Conservation (phyloP, 306 rosid genomes). For the Gleditsia sinensis region DNA sequence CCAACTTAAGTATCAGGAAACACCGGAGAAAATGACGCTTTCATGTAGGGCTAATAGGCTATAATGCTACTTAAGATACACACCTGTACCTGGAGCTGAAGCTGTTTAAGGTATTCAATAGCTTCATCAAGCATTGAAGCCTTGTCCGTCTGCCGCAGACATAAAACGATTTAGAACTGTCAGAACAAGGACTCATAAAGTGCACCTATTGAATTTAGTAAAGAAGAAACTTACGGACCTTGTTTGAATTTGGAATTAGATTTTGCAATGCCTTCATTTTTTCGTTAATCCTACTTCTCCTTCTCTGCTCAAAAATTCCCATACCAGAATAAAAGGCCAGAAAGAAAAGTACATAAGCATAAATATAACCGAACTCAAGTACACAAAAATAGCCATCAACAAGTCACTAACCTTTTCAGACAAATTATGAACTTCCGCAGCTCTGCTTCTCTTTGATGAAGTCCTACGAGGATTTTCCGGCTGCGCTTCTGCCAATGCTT, state of each 20-base stretch:
- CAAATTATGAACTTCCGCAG: constrained; percentile 97
- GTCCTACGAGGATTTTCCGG: constrained; percentile 51
- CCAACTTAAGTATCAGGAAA: background rate
- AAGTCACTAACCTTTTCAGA: constrained; percentile 76
- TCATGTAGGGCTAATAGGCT: constrained; percentile 11
- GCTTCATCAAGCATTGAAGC: constrained; percentile 99
- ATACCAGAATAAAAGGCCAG: constrained; percentile 26
- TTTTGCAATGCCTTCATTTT: constrained; percentile 96
- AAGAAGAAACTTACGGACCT: constrained; percentile 48
- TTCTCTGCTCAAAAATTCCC: constrained; percentile 63
- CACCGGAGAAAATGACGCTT: background rate
- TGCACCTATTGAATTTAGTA: background rate
- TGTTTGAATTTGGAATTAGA: constrained; percentile 92
- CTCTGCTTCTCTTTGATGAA: constrained; percentile 94
- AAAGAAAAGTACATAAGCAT: constrained; percentile 13
- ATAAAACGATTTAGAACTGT: constrained; percentile 18
- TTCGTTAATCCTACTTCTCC: constrained; percentile 97
- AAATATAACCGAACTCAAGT: background rate
- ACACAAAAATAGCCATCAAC: background rate
- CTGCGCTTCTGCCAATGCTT: constrained; percentile 61
- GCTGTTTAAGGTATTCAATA: constrained; percentile 96
- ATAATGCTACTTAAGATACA: constrained; percentile 19
- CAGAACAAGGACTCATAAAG: constrained; percentile 16
- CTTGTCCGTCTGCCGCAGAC: constrained; percentile 75
- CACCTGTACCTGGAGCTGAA: constrained; percentile 98